Base-by-base conservation (phyloP, 2,329 filamentous ascomycete genomes). In the Penicillium digitatum region DNA sequence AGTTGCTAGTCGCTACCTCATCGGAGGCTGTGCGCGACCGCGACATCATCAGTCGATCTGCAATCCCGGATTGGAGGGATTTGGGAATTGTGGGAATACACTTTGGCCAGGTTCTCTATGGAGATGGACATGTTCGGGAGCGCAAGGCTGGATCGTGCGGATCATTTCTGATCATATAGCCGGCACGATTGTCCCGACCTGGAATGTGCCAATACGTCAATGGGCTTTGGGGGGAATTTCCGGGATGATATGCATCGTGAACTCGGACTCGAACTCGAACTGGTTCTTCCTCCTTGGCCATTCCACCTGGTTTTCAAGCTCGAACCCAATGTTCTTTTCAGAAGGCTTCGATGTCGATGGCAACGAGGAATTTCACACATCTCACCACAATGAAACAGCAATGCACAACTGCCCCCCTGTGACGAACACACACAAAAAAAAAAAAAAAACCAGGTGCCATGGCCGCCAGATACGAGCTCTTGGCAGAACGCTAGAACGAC, bases 1-100 rank as follows among this genome's bases (percentile, higher is more conserved):
- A 52, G 39, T 45, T 16, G 18, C 18, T 35, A 37, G 44, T 24
- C 16, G 22, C 27, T 39, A 40, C 14, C 26, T 48, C 29, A 18
- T 12, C 39, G 53, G 57, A 52, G 57, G 55, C 57, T 59, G 57
- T 59, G 57, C 50, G 50, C 43, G 26, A 35, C 29, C 34, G 51
- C 45, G 43, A 52, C 42, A 52, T 49, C 55, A 54, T 54, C 45
- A 24, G 32, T 52, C 49, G 45, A 48, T 46, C 44, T 52, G 34
- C 37, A 39, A 51, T 45, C 48, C 48, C 53, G 40, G 49, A 45
- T 44, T 48, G 42, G 31, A 39, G 35, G 5, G 27, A 26, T 51
- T 31, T 43, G 29, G n/a, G 16, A 48, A 48, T 18, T 24, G 31
- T 26, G 45, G 45, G 26, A 40, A 39, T 20, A n/a, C 14, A 2